These are phyloP conservation scores for Arthroderma uncinatum DNA, from an alignment of 2,329 filamentous ascomycete species.

Conservation along the genomic window DNA sequence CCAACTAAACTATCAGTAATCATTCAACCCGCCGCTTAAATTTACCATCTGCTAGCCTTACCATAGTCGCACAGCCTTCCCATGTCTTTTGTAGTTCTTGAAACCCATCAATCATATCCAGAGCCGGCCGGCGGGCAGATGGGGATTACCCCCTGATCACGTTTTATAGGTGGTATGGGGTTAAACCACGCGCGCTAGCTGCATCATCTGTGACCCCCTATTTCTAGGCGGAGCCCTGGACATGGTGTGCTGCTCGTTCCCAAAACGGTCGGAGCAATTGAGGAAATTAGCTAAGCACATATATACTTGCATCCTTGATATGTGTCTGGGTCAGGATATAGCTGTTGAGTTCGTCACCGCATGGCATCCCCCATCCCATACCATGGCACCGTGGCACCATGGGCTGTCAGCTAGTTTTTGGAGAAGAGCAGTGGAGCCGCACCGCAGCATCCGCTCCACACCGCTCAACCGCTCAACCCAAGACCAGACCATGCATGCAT, in stretches of 20 bases:
- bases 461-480: background rate
- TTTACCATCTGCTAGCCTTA: slow-evolving; percentile 1
- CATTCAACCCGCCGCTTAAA: background rate
- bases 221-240: background rate
- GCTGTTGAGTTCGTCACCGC: background rate
- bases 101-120: slow-evolving; percentile 1
- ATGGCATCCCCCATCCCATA: background rate
- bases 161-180: background rate
- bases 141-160: background rate
- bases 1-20: background rate
- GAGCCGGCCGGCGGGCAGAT: background rate
- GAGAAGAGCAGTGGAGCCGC: background rate
- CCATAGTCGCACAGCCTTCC: background rate
- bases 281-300: background rate
- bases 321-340: background rate
- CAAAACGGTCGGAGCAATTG: background rate
- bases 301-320: background rate
- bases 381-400: background rate
- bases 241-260: background rate
- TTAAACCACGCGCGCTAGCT: background rate
- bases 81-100: background rate
- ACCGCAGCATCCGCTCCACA: background rate
- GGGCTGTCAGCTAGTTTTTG: background rate
- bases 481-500: no score
- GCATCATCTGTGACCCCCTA: background rate